phyloP scores from a whole-genome alignment of 495 filamentous ascomycete species.

The Sordaria brevicollis region DNA sequence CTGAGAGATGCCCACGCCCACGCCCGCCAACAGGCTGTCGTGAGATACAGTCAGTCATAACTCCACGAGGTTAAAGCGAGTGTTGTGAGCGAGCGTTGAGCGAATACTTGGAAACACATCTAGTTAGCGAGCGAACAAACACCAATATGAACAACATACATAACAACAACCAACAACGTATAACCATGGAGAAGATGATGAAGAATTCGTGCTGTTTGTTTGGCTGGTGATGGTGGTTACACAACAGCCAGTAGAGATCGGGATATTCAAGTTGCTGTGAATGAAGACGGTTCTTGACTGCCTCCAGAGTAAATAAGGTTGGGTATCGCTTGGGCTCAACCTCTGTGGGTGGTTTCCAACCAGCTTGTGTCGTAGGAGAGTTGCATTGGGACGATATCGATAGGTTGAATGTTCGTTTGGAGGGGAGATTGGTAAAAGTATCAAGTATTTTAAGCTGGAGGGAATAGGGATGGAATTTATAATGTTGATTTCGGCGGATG shows the following conservation, averaged over 20 bases:
- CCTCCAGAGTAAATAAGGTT: not conserved
- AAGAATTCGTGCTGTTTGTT: not conserved
- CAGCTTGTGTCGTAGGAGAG: not conserved
- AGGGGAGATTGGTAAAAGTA: too few species aligned
- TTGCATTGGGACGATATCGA: too few species aligned
- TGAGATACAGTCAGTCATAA: conserved; percentile 2
- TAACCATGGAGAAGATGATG: not conserved
- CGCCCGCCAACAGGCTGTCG: not conserved
- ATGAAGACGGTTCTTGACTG: not conserved
- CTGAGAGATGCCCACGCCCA: not conserved
- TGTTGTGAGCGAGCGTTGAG: conserved; percentile 48
- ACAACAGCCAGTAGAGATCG: not conserved
- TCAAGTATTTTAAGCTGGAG: too few species aligned
- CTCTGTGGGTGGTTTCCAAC: not conserved
- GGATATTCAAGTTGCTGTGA: not conserved
- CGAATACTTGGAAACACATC: conserved; percentile 29
- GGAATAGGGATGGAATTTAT: too few species aligned
- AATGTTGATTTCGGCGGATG: too few species aligned
- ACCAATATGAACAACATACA: not conserved
- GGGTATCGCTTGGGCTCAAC: not conserved
- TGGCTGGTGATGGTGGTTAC: not conserved
- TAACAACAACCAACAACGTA: not conserved
- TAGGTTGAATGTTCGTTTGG: too few species aligned
- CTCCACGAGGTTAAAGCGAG: conserved; percentile 55
- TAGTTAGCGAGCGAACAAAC: conserved; percentile 13